Conservation (phyloP, 345 rosid genomes). For the Salix koriyanagi region DNA sequence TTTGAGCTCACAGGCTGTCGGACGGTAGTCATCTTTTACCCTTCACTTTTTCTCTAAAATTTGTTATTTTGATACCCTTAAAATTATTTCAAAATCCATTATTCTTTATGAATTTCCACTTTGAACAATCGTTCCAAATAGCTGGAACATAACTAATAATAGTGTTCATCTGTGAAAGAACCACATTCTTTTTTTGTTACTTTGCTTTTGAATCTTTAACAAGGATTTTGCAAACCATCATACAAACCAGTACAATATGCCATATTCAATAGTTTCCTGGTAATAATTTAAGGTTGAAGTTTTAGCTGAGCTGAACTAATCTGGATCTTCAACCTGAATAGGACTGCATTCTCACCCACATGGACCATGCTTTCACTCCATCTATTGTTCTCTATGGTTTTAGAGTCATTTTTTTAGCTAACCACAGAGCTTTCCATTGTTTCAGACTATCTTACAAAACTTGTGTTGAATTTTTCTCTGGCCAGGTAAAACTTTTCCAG, state of each 20-base stretch:
- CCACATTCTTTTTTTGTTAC: neutral
- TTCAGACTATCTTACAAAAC: neutral
- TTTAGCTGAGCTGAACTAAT: neutral
- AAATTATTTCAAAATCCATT: neutral
- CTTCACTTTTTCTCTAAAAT: constrained; percentile 5
- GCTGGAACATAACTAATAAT: neutral
- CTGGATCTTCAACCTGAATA: neutral
- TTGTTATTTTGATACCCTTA: neutral
- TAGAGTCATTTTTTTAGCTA: neutral
- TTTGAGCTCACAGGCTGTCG: constrained; percentile 60
- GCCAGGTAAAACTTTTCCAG: constrained; percentile 55
- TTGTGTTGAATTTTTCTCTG: constrained; percentile 16
- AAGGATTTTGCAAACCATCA: neutral
- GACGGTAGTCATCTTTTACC: constrained; percentile 44
- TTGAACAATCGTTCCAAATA: neutral
- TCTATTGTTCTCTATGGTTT: neutral
- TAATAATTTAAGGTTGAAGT: neutral
- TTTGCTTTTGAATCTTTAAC: neutral
- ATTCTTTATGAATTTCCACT: neutral
- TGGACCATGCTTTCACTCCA: neutral
- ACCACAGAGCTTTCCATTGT: neutral
- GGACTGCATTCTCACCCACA: constrained; percentile 1
- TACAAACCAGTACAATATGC: neutral
- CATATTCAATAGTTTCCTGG: neutral
- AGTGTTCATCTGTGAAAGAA: neutral